Base-by-base conservation (phyloP, 345 rosid genomes). In the Moringa oleifera region DNA sequence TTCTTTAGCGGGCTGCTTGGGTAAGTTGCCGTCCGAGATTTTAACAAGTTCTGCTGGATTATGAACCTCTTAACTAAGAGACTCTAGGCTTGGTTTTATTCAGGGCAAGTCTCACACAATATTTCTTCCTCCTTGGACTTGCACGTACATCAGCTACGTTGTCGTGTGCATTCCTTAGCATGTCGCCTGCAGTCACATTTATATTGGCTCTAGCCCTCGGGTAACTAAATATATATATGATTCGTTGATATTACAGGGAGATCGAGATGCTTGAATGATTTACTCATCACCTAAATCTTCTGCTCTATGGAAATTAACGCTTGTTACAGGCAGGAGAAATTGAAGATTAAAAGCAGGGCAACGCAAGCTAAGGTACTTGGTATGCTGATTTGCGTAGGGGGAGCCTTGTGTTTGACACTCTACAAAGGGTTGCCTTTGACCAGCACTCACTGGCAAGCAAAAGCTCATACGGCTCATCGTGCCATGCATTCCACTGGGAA, bases 21-120 rank as follows among this genome's bases (percentile, higher is more conserved):
- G 97, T 84, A 46, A 69, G 84, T 63, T 20, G 0, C 45, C 5
- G 11, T 4, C 5, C 11, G 6, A 33, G 6, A 33, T 28, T 13
- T 33, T 18, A 45, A 28, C 20, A 28, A 25, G n/a, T 18, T 45
- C 13, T 41, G 18, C 28, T 23, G 47, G 16, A 5, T 15, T 15
- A 5, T 41, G 47, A 41, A 41, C 47, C 47, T 41, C 47, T 41
- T 4, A 7, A 1, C 1, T 41, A 7, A 41, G 1, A 41, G 12
- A 41, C 12, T 5, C 1, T 41, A 41, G 12, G 6, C 12, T 15
- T 41, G 2, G 12, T 15, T 62, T 9, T 20, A 53, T 54, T 73
- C 82, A 85, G 96, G 79, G 77, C 84, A 68, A 80, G 90, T 31
- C 74, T 89, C 33, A 69, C 85, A n/a, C 93, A 89, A 64, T 84